A percentile compares a stretch with the other conserved stretches of the same genome.
phyloP scores from a whole-genome alignment of 331 rosid species.

The Saraca asoca region DNA sequence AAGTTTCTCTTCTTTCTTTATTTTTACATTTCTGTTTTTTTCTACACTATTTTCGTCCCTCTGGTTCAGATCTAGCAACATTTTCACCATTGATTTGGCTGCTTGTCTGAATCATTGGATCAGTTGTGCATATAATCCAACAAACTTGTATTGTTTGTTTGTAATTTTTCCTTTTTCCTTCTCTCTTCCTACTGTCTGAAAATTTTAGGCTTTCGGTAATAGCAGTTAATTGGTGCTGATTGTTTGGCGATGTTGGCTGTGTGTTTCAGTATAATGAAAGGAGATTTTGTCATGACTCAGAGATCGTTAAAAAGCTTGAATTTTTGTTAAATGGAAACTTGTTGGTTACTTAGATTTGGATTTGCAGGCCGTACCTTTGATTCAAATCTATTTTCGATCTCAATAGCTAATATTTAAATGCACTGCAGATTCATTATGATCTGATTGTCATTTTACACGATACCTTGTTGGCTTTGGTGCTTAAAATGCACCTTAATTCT shows the following conservation, averaged over 20 bases:
- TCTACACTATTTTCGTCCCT: background rate
- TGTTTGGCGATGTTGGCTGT: background rate
- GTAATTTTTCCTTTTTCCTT: background rate
- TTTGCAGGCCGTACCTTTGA: background rate
- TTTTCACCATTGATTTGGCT: background rate
- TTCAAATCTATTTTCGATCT: background rate
- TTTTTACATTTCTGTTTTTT: background rate
- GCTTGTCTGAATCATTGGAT: slow-evolving; percentile 8
- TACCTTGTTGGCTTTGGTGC: slow-evolving; percentile 11
- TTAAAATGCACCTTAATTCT: background rate
- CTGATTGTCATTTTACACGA: slow-evolving; percentile 1
- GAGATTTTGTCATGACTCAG: background rate
- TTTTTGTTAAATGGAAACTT: background rate
- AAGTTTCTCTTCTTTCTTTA: slow-evolving; percentile 8
- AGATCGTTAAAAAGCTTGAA: background rate
- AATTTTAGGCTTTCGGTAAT: background rate
- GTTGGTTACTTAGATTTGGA: background rate
- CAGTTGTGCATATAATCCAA: background rate
- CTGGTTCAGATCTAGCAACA: slow-evolving; percentile 36
- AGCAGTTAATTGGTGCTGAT: background rate
- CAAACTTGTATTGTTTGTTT: slow-evolving; percentile 9
- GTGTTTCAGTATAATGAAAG: background rate
- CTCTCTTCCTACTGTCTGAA: background rate
- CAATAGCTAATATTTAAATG: slow-evolving; percentile 27
- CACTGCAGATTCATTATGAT: background rate